Conservation (phyloP, 345 rosid genomes). For the Populus alba region DNA sequence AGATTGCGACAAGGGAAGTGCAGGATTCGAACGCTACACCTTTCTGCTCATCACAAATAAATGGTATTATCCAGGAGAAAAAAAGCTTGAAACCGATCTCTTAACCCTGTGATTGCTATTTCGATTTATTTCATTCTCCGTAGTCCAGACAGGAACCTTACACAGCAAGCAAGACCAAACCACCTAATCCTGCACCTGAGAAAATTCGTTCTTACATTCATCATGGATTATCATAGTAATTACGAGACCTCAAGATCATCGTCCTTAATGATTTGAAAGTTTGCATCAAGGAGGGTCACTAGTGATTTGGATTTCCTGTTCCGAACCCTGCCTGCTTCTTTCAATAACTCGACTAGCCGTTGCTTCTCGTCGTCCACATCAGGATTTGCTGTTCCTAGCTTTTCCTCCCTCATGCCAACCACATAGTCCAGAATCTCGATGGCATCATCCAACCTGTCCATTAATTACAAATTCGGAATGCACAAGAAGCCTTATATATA, state of each 20-base stretch:
- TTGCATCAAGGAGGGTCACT: slow-evolving; percentile 59
- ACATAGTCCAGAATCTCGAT: slow-evolving; percentile 76
- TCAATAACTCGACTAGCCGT: slow-evolving; percentile 70
- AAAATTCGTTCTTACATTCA: slow-evolving; percentile 3
- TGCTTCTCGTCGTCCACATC: slow-evolving; percentile 80
- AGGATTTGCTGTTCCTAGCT: slow-evolving; percentile 94
- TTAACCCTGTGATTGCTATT: background rate
- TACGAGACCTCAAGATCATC: slow-evolving; percentile 32
- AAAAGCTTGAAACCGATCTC: background rate
- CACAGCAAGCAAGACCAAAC: slow-evolving; percentile 6
- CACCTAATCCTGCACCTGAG: slow-evolving; percentile 17
- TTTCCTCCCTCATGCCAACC: slow-evolving; percentile 89
- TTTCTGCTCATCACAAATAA: background rate
- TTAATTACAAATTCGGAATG: background rate
- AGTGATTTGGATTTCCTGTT: slow-evolving; percentile 66
- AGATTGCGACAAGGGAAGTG: slow-evolving; percentile 19
- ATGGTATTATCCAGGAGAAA: background rate
- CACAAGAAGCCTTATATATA: background rate
- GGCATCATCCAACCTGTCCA: slow-evolving; percentile 79
- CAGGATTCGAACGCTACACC: slow-evolving; percentile 5
- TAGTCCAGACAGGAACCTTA: slow-evolving; percentile 19
- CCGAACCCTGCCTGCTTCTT: slow-evolving; percentile 82
- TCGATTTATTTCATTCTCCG: slow-evolving; percentile 7
- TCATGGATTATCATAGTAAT: slow-evolving; percentile 14
- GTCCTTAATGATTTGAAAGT: slow-evolving; percentile 26